Evolutionary conservation across 164 flowering plant genomes (phyloP), one percentile per base, ranked within the genome.

Genomic region (Euptelea pleiosperma): DNA sequence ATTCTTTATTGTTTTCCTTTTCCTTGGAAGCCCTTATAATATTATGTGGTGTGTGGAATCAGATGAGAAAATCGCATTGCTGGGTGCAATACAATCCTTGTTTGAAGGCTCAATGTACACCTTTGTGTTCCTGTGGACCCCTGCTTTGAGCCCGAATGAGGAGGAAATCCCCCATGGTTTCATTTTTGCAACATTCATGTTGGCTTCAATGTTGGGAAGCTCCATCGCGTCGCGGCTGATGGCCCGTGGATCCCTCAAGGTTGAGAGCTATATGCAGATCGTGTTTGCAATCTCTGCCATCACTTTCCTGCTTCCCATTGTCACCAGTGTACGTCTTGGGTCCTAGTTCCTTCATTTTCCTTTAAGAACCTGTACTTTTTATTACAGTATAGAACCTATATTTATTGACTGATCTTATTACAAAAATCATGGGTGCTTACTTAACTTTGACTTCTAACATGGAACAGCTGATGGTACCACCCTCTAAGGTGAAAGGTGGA

Each of bases 41-140:
- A 28, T 25, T 51, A 22, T 60, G 10, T 56, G 15, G 22, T 16
- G 6, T 57, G 50, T 70, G 39, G 31, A 8, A 15, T 63, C 86
- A 92, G 98, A 92, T 77, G 97, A 92, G 70, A 92, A 87, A 67
- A 90, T 92, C 47, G 98, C 96, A 1, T 64, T 92, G 70, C 79
- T 92, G 66, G 97, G 98, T 47, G 98, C 96, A 8, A 92, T 89
- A 48, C 98, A 92, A 68, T 92, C 98, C 24, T 70, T 92, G 47
- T 92, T 92, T 76, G 98, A 92, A 77, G 98, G 97, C 57, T 92
- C 97, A n/a, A 92, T 92, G 98, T 92, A 92, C 63, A 92, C 97
- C 11, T 92, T 92, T 76, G 98, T 92, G 53, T 92, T 92, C 67
- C 85, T 92, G 1, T 92, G 98, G 98, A 92, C 98, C 26, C 98